Conservation (phyloP, 2,329 filamentous ascomycete genomes). For the Aspergillus sp. region DNA sequence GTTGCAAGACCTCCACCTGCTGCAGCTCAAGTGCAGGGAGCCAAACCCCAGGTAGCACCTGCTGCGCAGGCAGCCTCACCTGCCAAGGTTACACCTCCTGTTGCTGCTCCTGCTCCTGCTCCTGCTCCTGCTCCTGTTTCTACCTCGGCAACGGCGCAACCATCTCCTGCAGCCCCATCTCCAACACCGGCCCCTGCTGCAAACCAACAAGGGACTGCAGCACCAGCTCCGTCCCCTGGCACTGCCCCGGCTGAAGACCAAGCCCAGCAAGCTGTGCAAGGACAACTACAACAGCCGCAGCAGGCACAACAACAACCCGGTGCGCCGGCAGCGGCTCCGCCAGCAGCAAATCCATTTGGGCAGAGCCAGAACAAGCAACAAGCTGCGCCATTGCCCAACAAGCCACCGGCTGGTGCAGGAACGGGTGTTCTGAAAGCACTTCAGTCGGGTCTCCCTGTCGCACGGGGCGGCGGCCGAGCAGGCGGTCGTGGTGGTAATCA, state of each 20-base stretch:
- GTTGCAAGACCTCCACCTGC: conserved; percentile 51
- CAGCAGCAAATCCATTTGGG: conserved; percentile 21
- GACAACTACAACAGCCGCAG: conserved; percentile 9
- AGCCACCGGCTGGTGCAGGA: conserved; percentile 32
- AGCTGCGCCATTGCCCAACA: conserved; percentile 23
- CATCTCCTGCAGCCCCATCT: conserved; percentile 3
- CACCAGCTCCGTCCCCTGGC: conserved; percentile 3
- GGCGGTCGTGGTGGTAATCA: conserved; percentile 35
- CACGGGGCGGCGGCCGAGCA: conserved; percentile 34
- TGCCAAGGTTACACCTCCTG: conserved; percentile 10
- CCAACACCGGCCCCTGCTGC: conserved; percentile 7
- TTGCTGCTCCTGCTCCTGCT: conserved; percentile 9
- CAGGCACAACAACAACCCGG: conserved; percentile 11
- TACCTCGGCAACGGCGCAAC: not conserved
- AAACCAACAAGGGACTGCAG: conserved; percentile 8
- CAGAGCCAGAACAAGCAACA: conserved; percentile 22
- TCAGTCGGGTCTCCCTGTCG: conserved; percentile 42
- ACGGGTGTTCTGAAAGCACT: conserved; percentile 38
- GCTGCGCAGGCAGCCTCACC: conserved; percentile 15
- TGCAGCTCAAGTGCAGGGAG: conserved; percentile 22
- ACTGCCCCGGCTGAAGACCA: conserved; percentile 8
- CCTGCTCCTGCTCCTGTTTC: conserved; percentile 8
- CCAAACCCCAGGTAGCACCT: conserved; percentile 22
- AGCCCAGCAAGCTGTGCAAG: conserved; percentile 10
- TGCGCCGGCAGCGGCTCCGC: conserved; percentile 6